A percentile compares a stretch with the other conserved stretches of the same genome.
Evolutionary conservation across 2,329 filamentous ascomycete species (phyloP).

Genomic region (Botrytis medusae): DNA sequence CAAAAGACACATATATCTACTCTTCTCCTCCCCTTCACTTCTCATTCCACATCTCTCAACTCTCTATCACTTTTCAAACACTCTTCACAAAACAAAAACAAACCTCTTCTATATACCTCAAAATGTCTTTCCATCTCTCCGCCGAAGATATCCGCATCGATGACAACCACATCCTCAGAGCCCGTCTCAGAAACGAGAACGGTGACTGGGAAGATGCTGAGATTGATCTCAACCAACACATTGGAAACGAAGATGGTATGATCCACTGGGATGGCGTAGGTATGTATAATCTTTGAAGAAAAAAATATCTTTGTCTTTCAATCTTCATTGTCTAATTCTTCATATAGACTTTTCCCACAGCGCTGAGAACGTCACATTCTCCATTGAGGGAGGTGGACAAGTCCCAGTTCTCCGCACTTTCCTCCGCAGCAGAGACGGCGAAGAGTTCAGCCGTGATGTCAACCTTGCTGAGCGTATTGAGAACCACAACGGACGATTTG

Average conservation of each 20-base stretch:
- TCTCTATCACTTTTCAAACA: neutral
- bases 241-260: constrained; percentile 53
- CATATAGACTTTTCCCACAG: constrained; percentile 40
- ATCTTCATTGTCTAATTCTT: constrained; percentile 5
- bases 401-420: constrained; percentile 46
- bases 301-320: no score
- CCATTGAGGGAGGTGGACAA: constrained; percentile 43
- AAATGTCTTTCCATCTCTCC: constrained; percentile 53
- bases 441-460: constrained; percentile 41
- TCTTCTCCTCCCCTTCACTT: neutral
- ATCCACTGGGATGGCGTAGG: constrained; percentile 42
- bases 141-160: constrained; percentile 50
- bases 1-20: constrained; percentile 11
- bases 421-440: constrained; percentile 41
- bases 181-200: constrained; percentile 45
- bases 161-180: constrained; percentile 53
- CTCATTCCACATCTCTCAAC: neutral
- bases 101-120: constrained; percentile 43
- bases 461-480: constrained; percentile 46
- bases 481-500: constrained; percentile 45
- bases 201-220: constrained; percentile 47
- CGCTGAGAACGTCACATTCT: constrained; percentile 42
- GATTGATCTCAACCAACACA: constrained; percentile 56
- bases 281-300: neutral
- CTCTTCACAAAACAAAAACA: neutral